These are phyloP conservation scores for Cladophialophora immunda DNA, from an alignment of 2,329 filamentous ascomycete species.

Conservation along the genomic window DNA sequence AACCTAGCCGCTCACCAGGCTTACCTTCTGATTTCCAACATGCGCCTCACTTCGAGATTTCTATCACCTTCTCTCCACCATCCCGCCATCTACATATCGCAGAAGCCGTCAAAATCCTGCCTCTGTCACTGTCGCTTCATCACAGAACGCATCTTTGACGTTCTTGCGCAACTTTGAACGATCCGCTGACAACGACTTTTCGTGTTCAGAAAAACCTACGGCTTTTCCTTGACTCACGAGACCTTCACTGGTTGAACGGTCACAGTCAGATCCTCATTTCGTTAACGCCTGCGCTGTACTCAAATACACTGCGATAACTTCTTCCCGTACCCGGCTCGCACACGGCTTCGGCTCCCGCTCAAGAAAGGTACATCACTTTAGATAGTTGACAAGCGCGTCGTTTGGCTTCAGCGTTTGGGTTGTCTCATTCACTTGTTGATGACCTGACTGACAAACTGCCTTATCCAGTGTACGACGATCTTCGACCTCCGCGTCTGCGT, in stretches of 20 bases:
- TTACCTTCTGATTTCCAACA: constrained; percentile 7
- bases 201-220: constrained; percentile 43
- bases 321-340: constrained; percentile 18
- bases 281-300: constrained; percentile 31
- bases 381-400: constrained; percentile 30
- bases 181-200: constrained; percentile 51
- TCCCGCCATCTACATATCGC: constrained; percentile 31
- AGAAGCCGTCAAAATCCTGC: constrained; percentile 27
- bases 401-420: constrained; percentile 37
- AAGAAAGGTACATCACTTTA: constrained; percentile 32
- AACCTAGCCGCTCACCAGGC: neutral
- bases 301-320: constrained; percentile 33
- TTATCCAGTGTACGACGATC: constrained; percentile 37
- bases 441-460: constrained; percentile 39
- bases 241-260: constrained; percentile 68
- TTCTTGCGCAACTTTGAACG: constrained; percentile 31
- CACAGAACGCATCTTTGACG: constrained; percentile 11
- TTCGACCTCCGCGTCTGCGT: constrained; percentile 34
- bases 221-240: constrained; percentile 56
- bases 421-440: constrained; percentile 41
- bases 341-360: constrained; percentile 25
- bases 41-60: constrained; percentile 18
- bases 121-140: constrained; percentile 22
- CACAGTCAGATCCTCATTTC: constrained; percentile 45
- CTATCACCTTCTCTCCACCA: constrained; percentile 27